Percentiles rank a stretch among this genome's conserved stretches.
phyloP scores from a whole-genome alignment of 1,284 basidiomycete species.

The Vanrija pseudolonga region DNA sequence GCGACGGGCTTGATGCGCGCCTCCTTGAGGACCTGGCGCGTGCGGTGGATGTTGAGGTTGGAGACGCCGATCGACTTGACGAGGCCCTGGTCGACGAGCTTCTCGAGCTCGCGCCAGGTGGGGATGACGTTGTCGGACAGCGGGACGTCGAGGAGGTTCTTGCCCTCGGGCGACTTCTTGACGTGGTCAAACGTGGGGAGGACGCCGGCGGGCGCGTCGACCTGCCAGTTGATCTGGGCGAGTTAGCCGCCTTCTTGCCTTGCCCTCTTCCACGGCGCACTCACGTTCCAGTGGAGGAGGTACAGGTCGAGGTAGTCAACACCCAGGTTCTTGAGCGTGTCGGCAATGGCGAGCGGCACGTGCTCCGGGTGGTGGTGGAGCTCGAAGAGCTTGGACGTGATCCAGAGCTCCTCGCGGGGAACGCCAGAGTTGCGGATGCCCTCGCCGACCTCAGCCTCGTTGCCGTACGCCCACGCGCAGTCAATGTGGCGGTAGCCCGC shows the following conservation, averaged over 20 bases:
- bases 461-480: constrained; percentile 52
- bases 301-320: constrained; percentile 75
- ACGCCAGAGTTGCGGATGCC: constrained; percentile 63
- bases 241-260: background rate
- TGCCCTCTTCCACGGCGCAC: constrained; percentile 14
- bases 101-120: constrained; percentile 60
- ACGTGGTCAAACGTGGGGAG: constrained; percentile 33
- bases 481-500: constrained; percentile 69
- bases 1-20: constrained; percentile 59
- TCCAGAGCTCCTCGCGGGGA: constrained; percentile 63
- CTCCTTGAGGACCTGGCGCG: constrained; percentile 65
- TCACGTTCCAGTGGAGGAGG: constrained; percentile 71
- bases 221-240: constrained; percentile 41
- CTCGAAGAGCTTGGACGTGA: constrained; percentile 70
- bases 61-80: constrained; percentile 64
- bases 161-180: constrained; percentile 48
- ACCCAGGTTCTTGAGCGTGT: constrained; percentile 65
- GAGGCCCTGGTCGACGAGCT: constrained; percentile 53
- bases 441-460: constrained; percentile 81
- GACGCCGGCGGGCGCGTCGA: constrained; percentile 36
- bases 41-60: constrained; percentile 63
- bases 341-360: constrained; percentile 65
- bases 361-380: constrained; percentile 56
- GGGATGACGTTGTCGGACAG: constrained; percentile 71
- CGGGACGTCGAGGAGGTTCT: constrained; percentile 55